Percentiles rank a stretch among this genome's conserved stretches.
phyloP scores from a whole-genome alignment of 2,329 filamentous ascomycete genomes.

The Immersiporthe knoxdaviesiana region DNA sequence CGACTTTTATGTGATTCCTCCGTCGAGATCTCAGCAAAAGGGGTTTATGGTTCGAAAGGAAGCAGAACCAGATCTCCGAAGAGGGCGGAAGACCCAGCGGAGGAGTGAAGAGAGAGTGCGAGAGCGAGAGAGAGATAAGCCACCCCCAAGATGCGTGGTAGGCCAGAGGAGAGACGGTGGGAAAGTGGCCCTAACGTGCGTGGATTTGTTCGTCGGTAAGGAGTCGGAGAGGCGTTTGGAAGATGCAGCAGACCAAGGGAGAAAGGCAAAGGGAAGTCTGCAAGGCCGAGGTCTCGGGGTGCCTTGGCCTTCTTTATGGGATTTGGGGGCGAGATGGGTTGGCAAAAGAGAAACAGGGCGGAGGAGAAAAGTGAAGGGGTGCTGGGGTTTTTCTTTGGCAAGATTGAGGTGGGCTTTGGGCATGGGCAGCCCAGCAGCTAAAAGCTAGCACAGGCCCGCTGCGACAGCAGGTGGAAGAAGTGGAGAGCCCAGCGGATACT shows the following conservation, averaged over 20 bases:
- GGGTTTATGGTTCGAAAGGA: not conserved
- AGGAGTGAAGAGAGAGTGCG: constrained; percentile 5
- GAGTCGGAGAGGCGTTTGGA: not conserved
- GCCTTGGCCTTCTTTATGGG: constrained; percentile 13
- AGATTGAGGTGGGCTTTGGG: constrained; percentile 17
- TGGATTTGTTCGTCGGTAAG: not conserved
- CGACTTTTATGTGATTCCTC: constrained; percentile 3
- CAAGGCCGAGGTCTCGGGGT: constrained; percentile 14
- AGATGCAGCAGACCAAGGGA: constrained; percentile 12
- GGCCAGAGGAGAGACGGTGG: constrained; percentile 8
- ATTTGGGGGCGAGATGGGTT: constrained; percentile 10
- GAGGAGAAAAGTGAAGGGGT: constrained; percentile 20
- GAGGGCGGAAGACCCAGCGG: not conserved
- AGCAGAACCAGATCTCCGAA: constrained; percentile 6
- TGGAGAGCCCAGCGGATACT: constrained; percentile 7
- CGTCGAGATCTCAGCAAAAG: constrained; percentile 5
- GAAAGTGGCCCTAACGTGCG: not conserved
- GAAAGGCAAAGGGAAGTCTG: not conserved
- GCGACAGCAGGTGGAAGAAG: not conserved
- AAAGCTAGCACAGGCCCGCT: constrained; percentile 3
- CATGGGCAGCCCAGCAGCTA: constrained; percentile 8
- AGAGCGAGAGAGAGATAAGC: not conserved
- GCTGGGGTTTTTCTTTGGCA: constrained; percentile 15
- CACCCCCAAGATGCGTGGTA: not conserved
- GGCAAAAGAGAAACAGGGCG: constrained; percentile 14